Base-by-base conservation (phyloP, 2,329 filamentous ascomycete species). In the Fusarium aywerte region DNA sequence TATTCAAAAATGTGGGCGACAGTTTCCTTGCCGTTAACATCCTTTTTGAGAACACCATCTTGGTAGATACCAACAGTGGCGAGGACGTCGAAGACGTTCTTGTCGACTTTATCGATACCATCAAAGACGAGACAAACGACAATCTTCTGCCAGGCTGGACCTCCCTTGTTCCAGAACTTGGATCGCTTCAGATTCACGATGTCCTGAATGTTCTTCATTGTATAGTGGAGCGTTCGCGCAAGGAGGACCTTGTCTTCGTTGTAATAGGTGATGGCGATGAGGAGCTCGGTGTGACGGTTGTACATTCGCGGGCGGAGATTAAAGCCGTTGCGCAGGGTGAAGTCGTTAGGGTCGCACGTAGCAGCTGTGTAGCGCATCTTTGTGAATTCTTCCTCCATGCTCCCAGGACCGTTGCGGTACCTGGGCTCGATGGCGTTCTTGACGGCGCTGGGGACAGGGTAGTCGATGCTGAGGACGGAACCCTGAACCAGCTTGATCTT, bases 311-410 rank as follows among this genome's bases (percentile, higher is more conserved):
- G 65, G n/a, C 69, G 69, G 13, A 72, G 52, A 56, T 72, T 70
- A 48, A 72, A 72, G 20, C 69, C 69, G 57, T 72, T 72, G 4
- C 68, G 55, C 40, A 72, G 54, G 7, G 69, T 72, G 29, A 72
- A 72, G 11, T 72, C 69, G 62, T 72, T 72, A 10, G 69, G 69
- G 27, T 72, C 69, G 57, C 69, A 72, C 16, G 69, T 72, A 20
- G 69, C 69, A n/a, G 69, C 69, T 18, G 69, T 72, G 55, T 72
- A 72, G 23, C 69, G 67, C 69, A 72, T 72, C 58, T 72, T 72
- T 40, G 63, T 58, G 29, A 72, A 72, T 20, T 72, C 69, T 20
- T 72, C 69, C 35, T 61, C 49, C 51, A 71, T 58, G 42, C 62
- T 67, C 3, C 66, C 62, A 11, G 66, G 66, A 1, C 48, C 67